phyloP scores from a whole-genome alignment of 495 filamentous ascomycete species.

The Neurospora sp. region DNA sequence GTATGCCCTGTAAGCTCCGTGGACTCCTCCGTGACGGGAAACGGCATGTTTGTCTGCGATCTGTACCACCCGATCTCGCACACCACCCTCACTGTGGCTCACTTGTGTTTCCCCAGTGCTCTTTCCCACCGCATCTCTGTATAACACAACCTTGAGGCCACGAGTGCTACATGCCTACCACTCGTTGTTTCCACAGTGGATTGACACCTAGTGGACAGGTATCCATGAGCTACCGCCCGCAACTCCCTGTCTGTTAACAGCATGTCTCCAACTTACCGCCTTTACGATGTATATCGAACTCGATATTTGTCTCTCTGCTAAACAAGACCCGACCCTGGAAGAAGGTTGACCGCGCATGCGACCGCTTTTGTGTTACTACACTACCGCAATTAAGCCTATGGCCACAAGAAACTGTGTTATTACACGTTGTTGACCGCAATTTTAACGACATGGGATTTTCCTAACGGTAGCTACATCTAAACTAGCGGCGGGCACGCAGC shows the following conservation, averaged over 20 bases:
- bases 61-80: background rate
- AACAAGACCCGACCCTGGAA: background rate
- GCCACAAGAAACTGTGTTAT: background rate
- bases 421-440: background rate
- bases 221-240: background rate
- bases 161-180: background rate
- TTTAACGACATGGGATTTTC: background rate
- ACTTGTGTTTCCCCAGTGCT: background rate
- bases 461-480: background rate
- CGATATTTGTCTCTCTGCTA: background rate
- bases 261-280: background rate
- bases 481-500: background rate
- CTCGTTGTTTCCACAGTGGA: background rate
- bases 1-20: background rate
- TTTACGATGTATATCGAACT: background rate
- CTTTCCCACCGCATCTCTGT: background rate
- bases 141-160: background rate
- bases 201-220: background rate
- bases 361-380: background rate
- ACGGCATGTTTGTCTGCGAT: background rate
- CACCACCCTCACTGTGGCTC: background rate
- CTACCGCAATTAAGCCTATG: background rate
- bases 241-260: background rate
- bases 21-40: background rate
- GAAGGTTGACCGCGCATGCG: background rate